Base-by-base conservation (phyloP, 352 stramenopile genomes). In the Globisporangium solare region DNA sequence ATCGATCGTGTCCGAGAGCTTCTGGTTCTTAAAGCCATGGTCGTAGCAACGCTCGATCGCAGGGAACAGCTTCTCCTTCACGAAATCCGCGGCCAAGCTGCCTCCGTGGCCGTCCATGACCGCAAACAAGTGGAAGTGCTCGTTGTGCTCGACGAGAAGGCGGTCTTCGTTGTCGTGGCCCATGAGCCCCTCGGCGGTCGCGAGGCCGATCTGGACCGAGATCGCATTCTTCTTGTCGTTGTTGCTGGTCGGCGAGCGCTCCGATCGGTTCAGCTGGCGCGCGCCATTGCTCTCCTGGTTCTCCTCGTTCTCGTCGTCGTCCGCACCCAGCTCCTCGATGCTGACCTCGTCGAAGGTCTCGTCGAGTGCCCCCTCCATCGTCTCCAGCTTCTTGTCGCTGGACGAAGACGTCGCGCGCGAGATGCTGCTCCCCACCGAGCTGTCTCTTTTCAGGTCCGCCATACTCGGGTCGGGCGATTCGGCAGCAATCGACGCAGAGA, bases 41-140 rank as follows among this genome's bases (percentile, higher is more conserved):
- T 72, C 59, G 56, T 76, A 82, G 22, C 79, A 68, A 11, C 47
- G 51, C 46, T 83, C 70, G 22, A 93, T 59, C 35, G 68, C 64
- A 10, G 42, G 48, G 47, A 84, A 77, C 10, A 93, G 56, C 52
- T 68, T 47, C 3, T 74, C 60, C 7, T 82, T 75, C 5, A 91
- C 58, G 57, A 76, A 90, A 32, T 88, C 67, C 12, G 76, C 76
- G 0, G 79, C 79, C 58, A 70, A 72, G 24, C 64, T 61, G 27
- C 83, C 83, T 20, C 79, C 83, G 57, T 93, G 83, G 43, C 83
- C 80, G 54, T 93, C 81, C 46, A 93, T 78, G 57, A 90, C 80
- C 0, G 74, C 79, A 31, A 93, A 70, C 45, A 90, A 18, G 59
- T 81, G 74, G 63, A 90, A 90, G 12, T 67, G 48, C 42, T 73